Evolutionary conservation across 371 early-diverging fungal species (phyloP), one percentile per base, ranked within the genome.

Genomic region (Zychaea mexicana): DNA sequence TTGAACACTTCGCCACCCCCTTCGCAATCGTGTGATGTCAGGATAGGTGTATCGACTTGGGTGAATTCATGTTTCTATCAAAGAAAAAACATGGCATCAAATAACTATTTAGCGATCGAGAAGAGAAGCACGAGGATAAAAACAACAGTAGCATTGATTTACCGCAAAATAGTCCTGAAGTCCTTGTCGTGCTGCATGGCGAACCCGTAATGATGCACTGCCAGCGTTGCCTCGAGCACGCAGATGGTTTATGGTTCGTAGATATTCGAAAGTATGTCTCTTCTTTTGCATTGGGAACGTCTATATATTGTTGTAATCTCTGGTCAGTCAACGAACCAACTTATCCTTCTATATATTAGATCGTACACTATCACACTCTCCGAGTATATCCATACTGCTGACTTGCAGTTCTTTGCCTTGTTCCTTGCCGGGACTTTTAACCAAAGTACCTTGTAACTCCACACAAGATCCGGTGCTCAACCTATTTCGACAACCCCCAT

Each of bases 1-100:
- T 79, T 72, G 68, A 97, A 96, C 1, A 90, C 92, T 71, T 94
- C 94, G 9, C 96, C 95, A n/a, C 90, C 97, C 12, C 96, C 97
- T 69, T 97, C 97, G 77, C 96, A 97, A 68, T 96, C 96, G 65
- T 89, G 85, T 12, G 92, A 81, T 1, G 96, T 96, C 65, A 96
- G 56, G 1, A 94, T 77, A 1, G 97, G 97, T 7, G 96, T 94
- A 57, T 94, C 88, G 38, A 95, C 79, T 49, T 91, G 87, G 3
- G 88, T 66, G 65, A 94, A 96, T 53, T 92, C 89, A 70, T 92
- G 80, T 54, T 58, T 31, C 62, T 62, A 65, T 45, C 21, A 4
- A 45, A 32, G 53, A n/a, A 15, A 45, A 9, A 17, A 21, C 39
- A 32, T 24, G 39, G 33, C 17, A 42, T 15, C n/a, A n/a, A n/a